These are phyloP conservation scores for Aureobasidium musti DNA, from an alignment of 2,329 filamentous ascomycete genomes.

Conservation along the genomic window DNA sequence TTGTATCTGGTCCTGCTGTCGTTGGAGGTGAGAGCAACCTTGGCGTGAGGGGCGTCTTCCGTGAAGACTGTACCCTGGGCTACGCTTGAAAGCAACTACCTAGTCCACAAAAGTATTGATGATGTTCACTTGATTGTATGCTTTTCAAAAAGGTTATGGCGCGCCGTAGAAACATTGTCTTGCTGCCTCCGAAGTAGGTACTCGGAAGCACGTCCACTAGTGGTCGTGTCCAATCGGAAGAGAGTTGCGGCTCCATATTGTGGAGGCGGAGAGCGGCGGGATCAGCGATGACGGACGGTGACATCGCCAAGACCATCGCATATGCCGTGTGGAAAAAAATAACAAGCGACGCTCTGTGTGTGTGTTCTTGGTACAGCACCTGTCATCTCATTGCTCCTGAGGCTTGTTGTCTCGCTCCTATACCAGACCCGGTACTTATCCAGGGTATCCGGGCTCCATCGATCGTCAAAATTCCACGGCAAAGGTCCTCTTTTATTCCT, in stretches of 20 bases:
- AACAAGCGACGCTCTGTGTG: not conserved
- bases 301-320: slow-evolving; percentile 20
- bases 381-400: slow-evolving; percentile 1
- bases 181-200: no score
- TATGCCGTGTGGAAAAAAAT: slow-evolving; percentile 24
- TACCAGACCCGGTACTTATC: slow-evolving; percentile 81
- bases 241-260: not conserved
- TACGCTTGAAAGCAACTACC: slow-evolving; percentile 29
- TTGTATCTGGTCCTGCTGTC: slow-evolving; percentile 72
- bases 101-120: no score
- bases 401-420: slow-evolving; percentile 49
- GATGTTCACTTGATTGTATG: not conserved
- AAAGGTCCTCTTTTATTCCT: slow-evolving; percentile 77
- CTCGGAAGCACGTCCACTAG: not conserved
- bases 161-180: not conserved
- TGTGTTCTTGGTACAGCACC: slow-evolving; percentile 2
- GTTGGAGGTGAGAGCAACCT: slow-evolving; percentile 65
- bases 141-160: no score
- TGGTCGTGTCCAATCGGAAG: not conserved
- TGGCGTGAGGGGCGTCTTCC: slow-evolving; percentile 65
- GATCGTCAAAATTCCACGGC: slow-evolving; percentile 83
- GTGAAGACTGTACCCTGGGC: slow-evolving; percentile 70
- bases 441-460: slow-evolving; percentile 76
- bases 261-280: not conserved
- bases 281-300: slow-evolving; percentile 14